phyloP scores from a whole-genome alignment of 495 filamentous ascomycete genomes.

The Penicillium malachiteum region DNA sequence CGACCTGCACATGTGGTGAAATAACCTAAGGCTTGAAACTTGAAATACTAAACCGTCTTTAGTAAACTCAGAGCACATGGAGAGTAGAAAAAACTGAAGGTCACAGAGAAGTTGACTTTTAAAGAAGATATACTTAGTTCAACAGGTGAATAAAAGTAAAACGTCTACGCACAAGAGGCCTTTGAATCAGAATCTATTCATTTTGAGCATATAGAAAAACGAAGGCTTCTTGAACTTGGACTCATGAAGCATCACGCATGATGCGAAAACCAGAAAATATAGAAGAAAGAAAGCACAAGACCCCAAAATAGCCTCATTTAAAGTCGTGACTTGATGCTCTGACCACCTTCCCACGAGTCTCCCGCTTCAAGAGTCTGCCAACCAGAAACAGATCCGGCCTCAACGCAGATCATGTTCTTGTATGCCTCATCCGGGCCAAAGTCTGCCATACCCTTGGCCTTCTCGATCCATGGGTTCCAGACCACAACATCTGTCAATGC shows the following conservation, averaged over 20 bases:
- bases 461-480: conserved; percentile 96
- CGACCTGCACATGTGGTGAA: no score
- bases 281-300: not conserved
- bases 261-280: not conserved
- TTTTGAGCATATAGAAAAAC: not conserved
- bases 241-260: conserved; percentile 11
- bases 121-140: no score
- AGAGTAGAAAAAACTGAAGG: no score
- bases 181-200: conserved; percentile 7
- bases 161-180: no score
- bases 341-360: conserved; percentile 86
- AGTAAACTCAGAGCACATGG: no score
- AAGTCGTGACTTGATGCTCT: conserved; percentile 59
- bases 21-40: no score
- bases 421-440: conserved; percentile 88
- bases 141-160: no score
- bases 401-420: conserved; percentile 90
- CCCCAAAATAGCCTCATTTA: conserved; percentile 7
- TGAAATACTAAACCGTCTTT: no score
- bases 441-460: conserved; percentile 77
- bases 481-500: conserved; percentile 84
- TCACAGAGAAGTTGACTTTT: no score
- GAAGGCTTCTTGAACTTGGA: conserved; percentile 14
- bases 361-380: conserved; percentile 84
- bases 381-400: conserved; percentile 76